Evolutionary conservation across 371 early-diverging fungal genomes (phyloP).

Genomic region (Lichtheimia ramosa): DNA sequence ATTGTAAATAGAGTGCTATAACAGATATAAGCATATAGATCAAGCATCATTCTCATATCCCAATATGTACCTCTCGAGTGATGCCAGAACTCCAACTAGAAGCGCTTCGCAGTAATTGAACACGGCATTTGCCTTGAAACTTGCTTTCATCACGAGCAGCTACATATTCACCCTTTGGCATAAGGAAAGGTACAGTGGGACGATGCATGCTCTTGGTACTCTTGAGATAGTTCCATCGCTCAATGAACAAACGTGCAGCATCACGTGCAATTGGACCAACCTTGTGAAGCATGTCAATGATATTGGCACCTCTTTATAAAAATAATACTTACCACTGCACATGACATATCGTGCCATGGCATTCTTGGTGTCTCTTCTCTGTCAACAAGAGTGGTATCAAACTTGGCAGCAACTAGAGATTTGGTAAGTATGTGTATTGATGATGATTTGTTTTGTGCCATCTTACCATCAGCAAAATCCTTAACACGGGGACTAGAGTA

Average conservation of each 20-base stretch:
- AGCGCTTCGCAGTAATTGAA: constrained; percentile 70
- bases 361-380: constrained; percentile 69
- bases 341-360: constrained; percentile 96
- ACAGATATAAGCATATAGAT: not conserved
- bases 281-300: constrained; percentile 9
- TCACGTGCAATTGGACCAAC: constrained; percentile 82
- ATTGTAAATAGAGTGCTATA: constrained; percentile 76
- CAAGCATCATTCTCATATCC: not conserved
- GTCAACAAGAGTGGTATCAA: constrained; percentile 58
- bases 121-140: constrained; percentile 66
- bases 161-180: constrained; percentile 82
- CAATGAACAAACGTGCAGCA: constrained; percentile 86
- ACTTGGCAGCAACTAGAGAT: constrained; percentile 48
- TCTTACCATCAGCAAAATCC: constrained; percentile 78
- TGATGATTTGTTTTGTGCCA: not conserved
- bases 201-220: constrained; percentile 65
- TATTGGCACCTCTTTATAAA: not conserved
- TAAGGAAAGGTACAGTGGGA: constrained; percentile 65
- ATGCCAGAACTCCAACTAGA: constrained; percentile 72
- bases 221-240: constrained; percentile 92
- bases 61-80: constrained; percentile 43
- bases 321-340: constrained; percentile 56
- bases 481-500: constrained; percentile 91
- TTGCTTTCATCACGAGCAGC: constrained; percentile 67
- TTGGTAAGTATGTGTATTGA: not conserved